Evolutionary conservation across 108 stramenopile genomes (phyloP), one percentile per base, ranked within the genome.

Genomic region (Nitzschia sp.): DNA sequence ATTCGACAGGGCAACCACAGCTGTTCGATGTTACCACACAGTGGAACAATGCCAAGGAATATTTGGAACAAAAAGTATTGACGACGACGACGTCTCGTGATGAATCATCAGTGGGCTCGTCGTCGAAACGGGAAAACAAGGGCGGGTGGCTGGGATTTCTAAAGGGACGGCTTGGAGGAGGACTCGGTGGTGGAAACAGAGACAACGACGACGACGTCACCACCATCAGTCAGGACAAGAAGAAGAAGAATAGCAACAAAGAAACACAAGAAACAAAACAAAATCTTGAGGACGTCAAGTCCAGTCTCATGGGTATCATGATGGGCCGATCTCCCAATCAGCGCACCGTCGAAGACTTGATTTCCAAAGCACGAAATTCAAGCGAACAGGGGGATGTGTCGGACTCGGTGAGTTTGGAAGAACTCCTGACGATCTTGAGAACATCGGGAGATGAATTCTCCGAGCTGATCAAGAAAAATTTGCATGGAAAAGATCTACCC

Each of bases 301-400:
- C 52, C 2, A 53, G 25, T 6, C 33, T 66, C 1, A 53, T 66
- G 66, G 36, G 35, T 35, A 3, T 38, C 21, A 26, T 53, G 31
- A 54, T 48, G 17, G 66, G 53, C 31, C 38, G 38, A 41, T 0
- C 27, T 8, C n/a, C 52, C 33, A 58, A 58, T 31, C 47, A 52
- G 35, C 5, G 46, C 11, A 58, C 38, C 5, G 25, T 73, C 1
- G 46, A 65, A 22, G 72, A 73, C 53, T 50, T 73, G 34, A 41
- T 73, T 30, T 3, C 53, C 23, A 45, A 75, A 54, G 66, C 64
- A 28, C 53, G 65, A n/a, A 26, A 25, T 54, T 67, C 35, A 17
- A 50, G 33, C 1, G 73, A 64, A 67, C 73, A 64, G 28, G 73
- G 73, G 2, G 73, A 75, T 30, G 57, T 75, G 22, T 46, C 56